Percentiles rank a stretch among this genome's conserved stretches.
Conservation (phyloP, 805 yeast genomes). For the Brettanomyces sp. region DNA sequence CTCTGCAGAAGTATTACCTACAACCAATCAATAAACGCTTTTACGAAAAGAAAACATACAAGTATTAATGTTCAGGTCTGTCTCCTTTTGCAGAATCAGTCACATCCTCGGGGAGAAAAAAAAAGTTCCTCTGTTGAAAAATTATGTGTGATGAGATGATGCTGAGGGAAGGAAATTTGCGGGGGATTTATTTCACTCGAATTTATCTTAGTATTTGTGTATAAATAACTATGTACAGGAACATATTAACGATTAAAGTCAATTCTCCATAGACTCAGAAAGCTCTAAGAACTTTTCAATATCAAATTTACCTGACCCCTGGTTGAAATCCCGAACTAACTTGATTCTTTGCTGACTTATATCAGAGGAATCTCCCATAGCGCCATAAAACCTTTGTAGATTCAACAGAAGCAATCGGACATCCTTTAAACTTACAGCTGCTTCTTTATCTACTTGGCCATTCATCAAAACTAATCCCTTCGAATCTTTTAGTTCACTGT, state of each 20-base stretch:
- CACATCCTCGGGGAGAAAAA: no score
- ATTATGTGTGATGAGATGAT: no score
- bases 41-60: no score
- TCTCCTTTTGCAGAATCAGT: no score
- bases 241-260: not conserved
- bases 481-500: slow-evolving; percentile 56
- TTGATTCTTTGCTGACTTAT: slow-evolving; percentile 38
- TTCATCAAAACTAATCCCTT: slow-evolving; percentile 74
- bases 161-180: no score
- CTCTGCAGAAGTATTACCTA: no score
- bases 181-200: no score
- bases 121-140: no score
- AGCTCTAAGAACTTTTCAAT: slow-evolving; percentile 62
- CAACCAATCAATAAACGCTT: no score
- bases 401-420: slow-evolving; percentile 70
- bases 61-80: no score
- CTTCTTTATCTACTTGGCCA: slow-evolving; percentile 69
- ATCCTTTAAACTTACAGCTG: slow-evolving; percentile 58
- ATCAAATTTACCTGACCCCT: slow-evolving; percentile 56
- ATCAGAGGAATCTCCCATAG: slow-evolving; percentile 37
- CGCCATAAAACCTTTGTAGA: slow-evolving; percentile 79
- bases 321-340: slow-evolving; percentile 58
- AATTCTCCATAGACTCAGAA: slow-evolving; percentile 59
- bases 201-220: not conserved
- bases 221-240: not conserved